Conservation (phyloP, 192 early-diverging fungal genomes). For the Coemansia sp. region DNA sequence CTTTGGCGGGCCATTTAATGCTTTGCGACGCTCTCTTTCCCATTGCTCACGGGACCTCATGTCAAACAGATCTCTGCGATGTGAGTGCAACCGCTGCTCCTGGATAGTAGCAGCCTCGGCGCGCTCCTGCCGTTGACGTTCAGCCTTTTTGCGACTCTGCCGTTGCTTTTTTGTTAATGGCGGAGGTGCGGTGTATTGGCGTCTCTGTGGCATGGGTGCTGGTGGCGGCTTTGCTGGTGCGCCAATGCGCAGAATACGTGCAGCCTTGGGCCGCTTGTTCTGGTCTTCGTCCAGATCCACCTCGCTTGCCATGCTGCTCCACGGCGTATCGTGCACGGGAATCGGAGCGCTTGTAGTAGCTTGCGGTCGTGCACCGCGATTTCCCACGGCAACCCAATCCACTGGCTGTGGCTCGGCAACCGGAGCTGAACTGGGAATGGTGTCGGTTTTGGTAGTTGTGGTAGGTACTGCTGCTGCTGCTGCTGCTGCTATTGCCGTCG, state of each 20-base stretch:
- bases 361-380: slow-evolving; percentile 6
- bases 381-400: slow-evolving; percentile 28
- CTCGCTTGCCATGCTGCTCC: slow-evolving; percentile 20
- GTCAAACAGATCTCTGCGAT: slow-evolving; percentile 55
- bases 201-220: not conserved
- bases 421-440: not conserved
- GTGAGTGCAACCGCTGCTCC: slow-evolving; percentile 57
- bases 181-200: slow-evolving; percentile 9
- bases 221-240: slow-evolving; percentile 27
- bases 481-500: slow-evolving; percentile 1
- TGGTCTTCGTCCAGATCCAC: slow-evolving; percentile 18
- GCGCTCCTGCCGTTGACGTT: slow-evolving; percentile 59
- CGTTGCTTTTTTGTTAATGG: slow-evolving; percentile 63
- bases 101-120: slow-evolving; percentile 54
- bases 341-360: slow-evolving; percentile 11
- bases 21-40: slow-evolving; percentile 23
- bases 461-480: not conserved
- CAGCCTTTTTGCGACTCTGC: slow-evolving; percentile 59
- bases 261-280: not conserved
- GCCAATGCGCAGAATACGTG: slow-evolving; percentile 38
- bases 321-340: slow-evolving; percentile 29
- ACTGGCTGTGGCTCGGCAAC: slow-evolving; percentile 7
- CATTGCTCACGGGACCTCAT: slow-evolving; percentile 44
- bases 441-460: not conserved
- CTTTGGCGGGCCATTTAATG: not conserved